phyloP scores from a whole-genome alignment of 257 asterid species.

The Solanum sitiens region DNA sequence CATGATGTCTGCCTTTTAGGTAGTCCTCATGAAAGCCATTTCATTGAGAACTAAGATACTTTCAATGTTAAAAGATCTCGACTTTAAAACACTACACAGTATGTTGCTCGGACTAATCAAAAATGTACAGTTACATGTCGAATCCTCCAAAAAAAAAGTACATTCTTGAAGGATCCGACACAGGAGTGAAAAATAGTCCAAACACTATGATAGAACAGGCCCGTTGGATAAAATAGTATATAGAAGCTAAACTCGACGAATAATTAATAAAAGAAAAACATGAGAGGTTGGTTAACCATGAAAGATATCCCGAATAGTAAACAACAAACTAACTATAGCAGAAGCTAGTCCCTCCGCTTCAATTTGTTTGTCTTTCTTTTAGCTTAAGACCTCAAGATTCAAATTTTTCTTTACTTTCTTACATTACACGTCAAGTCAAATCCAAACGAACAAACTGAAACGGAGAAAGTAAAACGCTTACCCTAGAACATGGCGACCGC shows the following conservation, averaged over 20 bases:
- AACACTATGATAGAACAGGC: not conserved
- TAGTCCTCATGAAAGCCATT: constrained; percentile 6
- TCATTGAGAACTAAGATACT: constrained; percentile 7
- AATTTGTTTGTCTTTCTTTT: not conserved
- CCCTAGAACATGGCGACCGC: constrained; percentile 99
- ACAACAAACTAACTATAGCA: not conserved
- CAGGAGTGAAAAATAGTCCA: not conserved
- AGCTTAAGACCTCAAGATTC: not conserved
- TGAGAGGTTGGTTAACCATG: too few species aligned
- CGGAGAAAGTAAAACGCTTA: not conserved
- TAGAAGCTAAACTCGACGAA: too few species aligned
- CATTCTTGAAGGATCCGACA: not conserved
- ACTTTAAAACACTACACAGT: not conserved
- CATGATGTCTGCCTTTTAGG: constrained; percentile 60
- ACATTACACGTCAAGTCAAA: not conserved
- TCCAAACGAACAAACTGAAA: not conserved
- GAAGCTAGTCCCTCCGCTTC: too few species aligned
- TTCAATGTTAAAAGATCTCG: not conserved
- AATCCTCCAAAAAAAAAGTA: not conserved
- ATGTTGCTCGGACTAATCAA: not conserved
- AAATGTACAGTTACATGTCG: not conserved
- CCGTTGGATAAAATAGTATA: not conserved
- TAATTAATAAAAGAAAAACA: too few species aligned
- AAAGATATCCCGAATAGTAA: too few species aligned
- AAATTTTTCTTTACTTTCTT: not conserved